Conservation (phyloP, 2,329 filamentous ascomycete species). For the Magnaporthiopsis incrustans region DNA sequence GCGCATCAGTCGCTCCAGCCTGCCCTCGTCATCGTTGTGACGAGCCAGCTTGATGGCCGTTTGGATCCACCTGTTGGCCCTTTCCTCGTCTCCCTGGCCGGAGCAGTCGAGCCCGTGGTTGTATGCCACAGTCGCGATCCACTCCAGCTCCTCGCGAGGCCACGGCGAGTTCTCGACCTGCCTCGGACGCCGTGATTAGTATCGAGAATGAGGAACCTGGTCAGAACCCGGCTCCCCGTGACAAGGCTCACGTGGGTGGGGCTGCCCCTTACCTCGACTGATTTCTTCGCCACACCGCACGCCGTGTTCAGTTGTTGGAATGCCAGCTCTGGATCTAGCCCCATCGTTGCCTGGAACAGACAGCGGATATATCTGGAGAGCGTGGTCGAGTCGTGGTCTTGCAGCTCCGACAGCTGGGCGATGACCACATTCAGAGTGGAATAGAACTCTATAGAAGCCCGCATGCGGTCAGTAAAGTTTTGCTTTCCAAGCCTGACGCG, state of each 20-base stretch:
- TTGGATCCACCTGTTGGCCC: conserved; percentile 53
- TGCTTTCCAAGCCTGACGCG: not conserved
- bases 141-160: conserved; percentile 62
- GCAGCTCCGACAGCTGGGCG: conserved; percentile 54
- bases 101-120: conserved; percentile 66
- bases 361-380: conserved; percentile 73
- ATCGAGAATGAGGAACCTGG: not conserved
- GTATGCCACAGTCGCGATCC: conserved; percentile 62
- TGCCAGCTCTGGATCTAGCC: conserved; percentile 45
- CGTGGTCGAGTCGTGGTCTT: conserved; percentile 46
- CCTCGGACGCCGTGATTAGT: not conserved
- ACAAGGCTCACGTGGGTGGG: not conserved
- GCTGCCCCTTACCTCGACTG: conserved; percentile 33
- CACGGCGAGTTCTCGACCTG: conserved; percentile 39
- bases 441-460: conserved; percentile 34
- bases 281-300: conserved; percentile 40
- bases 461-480: not conserved
- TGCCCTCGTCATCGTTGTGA: conserved; percentile 45
- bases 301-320: conserved; percentile 59
- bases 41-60: conserved; percentile 55
- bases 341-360: conserved; percentile 60
- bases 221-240: not conserved
- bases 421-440: conserved; percentile 57
- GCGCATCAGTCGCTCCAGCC: conserved; percentile 35
- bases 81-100: conserved; percentile 42